Base-by-base conservation (phyloP, 768 basidiomycete genomes). In the Pleurotus salmoneostramineus region DNA sequence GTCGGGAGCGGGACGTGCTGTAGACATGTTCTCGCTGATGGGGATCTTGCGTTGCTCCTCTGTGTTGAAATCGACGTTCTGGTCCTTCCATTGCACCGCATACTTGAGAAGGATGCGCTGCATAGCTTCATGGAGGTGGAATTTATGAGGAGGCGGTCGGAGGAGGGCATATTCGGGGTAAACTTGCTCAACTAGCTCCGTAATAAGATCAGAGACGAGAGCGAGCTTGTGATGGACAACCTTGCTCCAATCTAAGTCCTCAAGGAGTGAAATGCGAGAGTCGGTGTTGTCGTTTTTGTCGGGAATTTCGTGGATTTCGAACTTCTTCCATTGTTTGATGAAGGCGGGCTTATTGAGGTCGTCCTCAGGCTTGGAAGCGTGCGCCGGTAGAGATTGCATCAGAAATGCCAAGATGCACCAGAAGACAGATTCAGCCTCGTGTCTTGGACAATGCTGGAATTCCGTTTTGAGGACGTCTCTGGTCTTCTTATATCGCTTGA, bases 101-200 rank as follows among this genome's bases (percentile, higher is more conserved):
- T 50, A 50, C 31, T 50, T 50, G 43, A 57, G 15, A 1, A 57
- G 14, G 56, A 57, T 57, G 21, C 56, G 56, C 15, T 57, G 56
- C 56, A 57, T 57, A 14, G 56, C 56, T 32, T 57, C 56, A 11
- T 57, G 56, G n/a, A 57, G 56, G 46, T 57, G 56, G 37, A 57
- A 36, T 11, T 12, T 11, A 4, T 32, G 17, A 7, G 56, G 56
- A n/a, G n/a, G 14, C 6, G 56, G 56, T 5, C 3, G 11, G 3
- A 57, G 6, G 15, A 33, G 34, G 5, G 44, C 44, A 46, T 48
- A 57, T 47, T 57, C 56, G 6, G 56, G 56, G 4, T 5, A 3
- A 3, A 57, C 56, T 17, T 57, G 56, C 27, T 17, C 5, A 35
- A 10, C 11, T 7, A 57, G 45, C 12, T 57, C 35, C 36, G 15